These are phyloP conservation scores for Phytophthora nicotianae DNA, from an alignment of 352 stramenopile genomes.

Conservation along the genomic window DNA sequence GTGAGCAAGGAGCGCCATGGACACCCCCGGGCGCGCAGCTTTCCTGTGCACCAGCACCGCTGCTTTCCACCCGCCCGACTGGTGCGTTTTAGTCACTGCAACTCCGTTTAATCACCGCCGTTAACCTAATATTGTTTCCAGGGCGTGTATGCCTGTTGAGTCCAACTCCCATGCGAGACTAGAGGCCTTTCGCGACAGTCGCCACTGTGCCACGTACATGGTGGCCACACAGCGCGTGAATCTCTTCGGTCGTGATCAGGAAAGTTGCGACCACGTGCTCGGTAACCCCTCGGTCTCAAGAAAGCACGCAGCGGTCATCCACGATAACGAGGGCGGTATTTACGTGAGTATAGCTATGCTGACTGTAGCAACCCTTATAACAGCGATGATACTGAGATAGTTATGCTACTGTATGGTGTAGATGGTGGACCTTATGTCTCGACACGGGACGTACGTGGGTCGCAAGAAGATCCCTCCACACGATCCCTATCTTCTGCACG, in stretches of 20 bases:
- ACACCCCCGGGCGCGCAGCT: slow-evolving; percentile 65
- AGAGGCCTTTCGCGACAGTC: slow-evolving; percentile 75
- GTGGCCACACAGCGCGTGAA: slow-evolving; percentile 83
- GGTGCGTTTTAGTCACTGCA: slow-evolving; percentile 34
- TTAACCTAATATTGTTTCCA: slow-evolving; percentile 23
- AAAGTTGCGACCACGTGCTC: slow-evolving; percentile 86
- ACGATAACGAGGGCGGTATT: slow-evolving; percentile 80
- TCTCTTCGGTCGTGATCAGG: slow-evolving; percentile 85
- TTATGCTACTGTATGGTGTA: slow-evolving; percentile 29
- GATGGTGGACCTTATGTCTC: slow-evolving; percentile 90
- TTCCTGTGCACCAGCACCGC: slow-evolving; percentile 82
- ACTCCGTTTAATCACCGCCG: neutral
- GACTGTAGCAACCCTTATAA: neutral
- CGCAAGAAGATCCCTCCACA: slow-evolving; percentile 87
- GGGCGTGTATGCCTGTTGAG: slow-evolving; percentile 71
- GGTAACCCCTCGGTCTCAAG: slow-evolving; percentile 87
- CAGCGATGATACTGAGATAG: neutral
- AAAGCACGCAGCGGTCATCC: slow-evolving; percentile 88
- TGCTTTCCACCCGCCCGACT: slow-evolving; percentile 79
- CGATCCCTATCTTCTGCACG: slow-evolving; percentile 81
- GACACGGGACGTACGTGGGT: slow-evolving; percentile 84
- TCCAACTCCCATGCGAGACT: slow-evolving; percentile 71
- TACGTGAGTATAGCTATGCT: slow-evolving; percentile 57
- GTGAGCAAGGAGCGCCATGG: slow-evolving; percentile 29
- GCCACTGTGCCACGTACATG: slow-evolving; percentile 88